Conservation (phyloP, 257 asterid genomes). For the Fraxinus pennsylvanica region DNA sequence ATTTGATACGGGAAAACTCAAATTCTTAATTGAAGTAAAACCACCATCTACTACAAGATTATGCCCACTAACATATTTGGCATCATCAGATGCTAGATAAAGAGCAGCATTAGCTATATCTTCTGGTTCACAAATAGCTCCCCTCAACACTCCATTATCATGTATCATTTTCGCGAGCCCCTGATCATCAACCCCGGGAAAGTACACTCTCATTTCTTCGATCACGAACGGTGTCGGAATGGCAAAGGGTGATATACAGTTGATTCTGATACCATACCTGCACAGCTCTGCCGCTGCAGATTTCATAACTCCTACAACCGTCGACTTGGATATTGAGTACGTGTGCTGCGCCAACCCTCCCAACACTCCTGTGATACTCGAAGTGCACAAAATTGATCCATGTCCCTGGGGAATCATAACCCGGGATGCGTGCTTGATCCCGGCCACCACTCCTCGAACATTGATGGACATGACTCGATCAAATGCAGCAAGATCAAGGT, state of each 20-base stretch:
- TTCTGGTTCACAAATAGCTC: conserved; percentile 58
- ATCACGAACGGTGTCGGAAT: conserved; percentile 67
- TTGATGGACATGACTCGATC: conserved; percentile 74
- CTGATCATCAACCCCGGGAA: conserved; percentile 40
- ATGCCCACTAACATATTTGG: conserved; percentile 79
- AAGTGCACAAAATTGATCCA: conserved; percentile 83
- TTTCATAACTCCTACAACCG: conserved; percentile 63
- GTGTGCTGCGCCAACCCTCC: conserved; percentile 82
- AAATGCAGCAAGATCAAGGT: conserved; percentile 62
- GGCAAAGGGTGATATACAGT: conserved; percentile 81
- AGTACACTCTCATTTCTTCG: conserved; percentile 53
- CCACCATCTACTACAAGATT: conserved; percentile 87
- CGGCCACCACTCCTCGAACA: conserved; percentile 67
- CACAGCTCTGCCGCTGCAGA: conserved; percentile 68
- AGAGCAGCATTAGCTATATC: conserved; percentile 83
- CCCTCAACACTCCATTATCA: conserved; percentile 53
- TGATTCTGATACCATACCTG: conserved; percentile 67
- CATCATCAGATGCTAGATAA: conserved; percentile 74
- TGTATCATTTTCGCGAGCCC: conserved; percentile 53
- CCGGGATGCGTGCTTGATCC: conserved; percentile 88
- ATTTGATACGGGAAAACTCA: conserved; percentile 26
- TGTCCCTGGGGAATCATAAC: conserved; percentile 70
- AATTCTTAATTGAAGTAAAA: conserved; percentile 45
- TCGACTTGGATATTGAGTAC: conserved; percentile 66
- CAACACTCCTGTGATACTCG: conserved; percentile 70